Conservation (phyloP, 1,284 basidiomycete species). For the Irpex lacteus region DNA sequence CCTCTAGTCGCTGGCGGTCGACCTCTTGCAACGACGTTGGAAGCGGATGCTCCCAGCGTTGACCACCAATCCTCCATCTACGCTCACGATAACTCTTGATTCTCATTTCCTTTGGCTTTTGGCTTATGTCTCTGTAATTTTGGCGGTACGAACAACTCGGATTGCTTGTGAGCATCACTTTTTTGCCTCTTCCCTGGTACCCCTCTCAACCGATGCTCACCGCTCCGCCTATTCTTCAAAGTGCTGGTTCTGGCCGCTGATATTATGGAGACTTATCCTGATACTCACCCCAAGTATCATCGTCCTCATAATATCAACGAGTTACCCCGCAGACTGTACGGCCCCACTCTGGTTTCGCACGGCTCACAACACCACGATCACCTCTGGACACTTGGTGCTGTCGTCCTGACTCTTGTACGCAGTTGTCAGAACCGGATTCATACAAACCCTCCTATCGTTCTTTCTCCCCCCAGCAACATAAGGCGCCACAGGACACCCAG, state of each 20-base stretch:
- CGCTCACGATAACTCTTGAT: constrained; percentile 8
- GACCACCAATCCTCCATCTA: constrained; percentile 5
- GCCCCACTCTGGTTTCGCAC: constrained; percentile 10
- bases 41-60: constrained; percentile 13
- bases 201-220: constrained; percentile 8
- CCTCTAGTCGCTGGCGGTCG: constrained; percentile 4
- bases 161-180: constrained; percentile 14
- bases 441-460: not conserved
- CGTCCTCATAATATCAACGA: constrained; percentile 6
- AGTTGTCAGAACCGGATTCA: not conserved
- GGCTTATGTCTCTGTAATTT: constrained; percentile 13
- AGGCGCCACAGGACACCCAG: constrained; percentile 3
- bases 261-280: constrained; percentile 12
- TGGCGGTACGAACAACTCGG: constrained; percentile 5
- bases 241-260: constrained; percentile 11
- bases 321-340: constrained; percentile 8
- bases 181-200: constrained; percentile 8
- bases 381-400: constrained; percentile 6
- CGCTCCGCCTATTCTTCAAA: constrained; percentile 1
- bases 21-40: constrained; percentile 13
- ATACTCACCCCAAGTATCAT: not conserved
- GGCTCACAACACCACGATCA: constrained; percentile 3
- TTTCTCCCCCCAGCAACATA: constrained; percentile 3
- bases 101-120: constrained; percentile 6
- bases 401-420: constrained; percentile 2